Evolutionary conservation across 1,139 yeast species (phyloP).

Genomic region (Diutina catenulata): DNA sequence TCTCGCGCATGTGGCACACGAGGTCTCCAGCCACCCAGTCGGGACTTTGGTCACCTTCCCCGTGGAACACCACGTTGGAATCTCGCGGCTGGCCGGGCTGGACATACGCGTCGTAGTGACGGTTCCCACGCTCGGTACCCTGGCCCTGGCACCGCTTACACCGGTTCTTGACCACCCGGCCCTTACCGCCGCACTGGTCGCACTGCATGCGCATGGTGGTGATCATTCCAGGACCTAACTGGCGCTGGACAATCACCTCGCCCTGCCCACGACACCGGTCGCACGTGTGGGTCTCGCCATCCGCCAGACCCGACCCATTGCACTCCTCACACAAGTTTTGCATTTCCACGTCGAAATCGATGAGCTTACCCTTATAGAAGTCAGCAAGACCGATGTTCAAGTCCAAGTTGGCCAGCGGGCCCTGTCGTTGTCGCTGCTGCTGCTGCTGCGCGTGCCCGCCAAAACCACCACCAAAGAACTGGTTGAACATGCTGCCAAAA

Average conservation of each 20-base stretch:
- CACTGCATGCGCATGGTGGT: slow-evolving; percentile 77
- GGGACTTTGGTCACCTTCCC: slow-evolving; percentile 80
- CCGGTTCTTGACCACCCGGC: slow-evolving; percentile 47
- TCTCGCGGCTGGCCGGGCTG: slow-evolving; percentile 63
- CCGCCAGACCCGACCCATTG: slow-evolving; percentile 76
- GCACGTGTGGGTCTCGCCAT: slow-evolving; percentile 59
- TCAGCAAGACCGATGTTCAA: slow-evolving; percentile 49
- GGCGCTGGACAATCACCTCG: slow-evolving; percentile 50
- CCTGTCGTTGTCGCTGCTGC: slow-evolving; percentile 32
- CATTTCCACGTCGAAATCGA: slow-evolving; percentile 56
- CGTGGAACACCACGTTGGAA: slow-evolving; percentile 45
- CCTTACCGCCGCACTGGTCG: slow-evolving; percentile 71
- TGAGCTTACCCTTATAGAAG: slow-evolving; percentile 55
- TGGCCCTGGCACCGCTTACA: slow-evolving; percentile 65
- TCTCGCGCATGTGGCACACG: slow-evolving; percentile 45
- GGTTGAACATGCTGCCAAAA: slow-evolving; percentile 59
- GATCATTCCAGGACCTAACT: slow-evolving; percentile 74
- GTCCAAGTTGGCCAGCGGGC: slow-evolving; percentile 50
- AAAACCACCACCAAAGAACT: slow-evolving; percentile 67
- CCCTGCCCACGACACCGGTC: slow-evolving; percentile 68
- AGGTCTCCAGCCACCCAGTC: slow-evolving; percentile 78
- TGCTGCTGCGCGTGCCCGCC: slow-evolving; percentile 20
- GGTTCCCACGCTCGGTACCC: slow-evolving; percentile 44
- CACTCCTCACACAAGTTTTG: slow-evolving; percentile 68
- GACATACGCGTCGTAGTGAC: slow-evolving; percentile 51